Evolutionary conservation across 2,329 filamentous ascomycete genomes (phyloP).

Genomic region (Sarocladium brachiariae): DNA sequence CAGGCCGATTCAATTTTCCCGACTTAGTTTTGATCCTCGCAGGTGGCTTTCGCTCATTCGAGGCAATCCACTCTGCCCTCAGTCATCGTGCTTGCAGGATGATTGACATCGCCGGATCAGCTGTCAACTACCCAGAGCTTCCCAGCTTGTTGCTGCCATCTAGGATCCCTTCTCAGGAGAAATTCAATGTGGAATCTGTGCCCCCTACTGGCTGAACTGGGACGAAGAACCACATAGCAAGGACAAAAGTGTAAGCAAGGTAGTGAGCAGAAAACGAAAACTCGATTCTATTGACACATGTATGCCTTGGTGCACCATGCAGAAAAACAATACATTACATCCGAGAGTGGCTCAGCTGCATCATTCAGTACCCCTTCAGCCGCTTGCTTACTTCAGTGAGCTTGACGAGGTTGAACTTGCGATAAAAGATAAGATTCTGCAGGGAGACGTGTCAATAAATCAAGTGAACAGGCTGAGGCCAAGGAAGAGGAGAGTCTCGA

Average conservation of each 20-base stretch:
- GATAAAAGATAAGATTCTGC: background rate
- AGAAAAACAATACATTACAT: background rate
- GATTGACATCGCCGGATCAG: slow-evolving; percentile 24
- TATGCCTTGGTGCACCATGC: background rate
- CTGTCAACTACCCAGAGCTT: slow-evolving; percentile 22
- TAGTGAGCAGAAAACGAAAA: too few relatives aligned
- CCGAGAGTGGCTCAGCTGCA: background rate
- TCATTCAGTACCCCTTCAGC: background rate
- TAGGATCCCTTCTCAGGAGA: slow-evolving; percentile 15
- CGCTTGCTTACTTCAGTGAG: background rate
- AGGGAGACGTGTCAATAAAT: too few relatives aligned
- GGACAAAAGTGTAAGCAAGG: background rate
- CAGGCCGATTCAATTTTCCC: too few relatives aligned
- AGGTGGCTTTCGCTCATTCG: slow-evolving; percentile 46
- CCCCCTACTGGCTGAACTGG: background rate
- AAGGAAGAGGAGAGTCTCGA: background rate
- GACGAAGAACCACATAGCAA: background rate
- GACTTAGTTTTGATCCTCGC: slow-evolving; percentile 42
- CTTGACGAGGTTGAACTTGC: background rate
- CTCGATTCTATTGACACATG: too few relatives aligned
- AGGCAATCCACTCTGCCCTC: slow-evolving; percentile 25
- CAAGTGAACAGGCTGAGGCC: background rate
- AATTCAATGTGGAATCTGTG: background rate
- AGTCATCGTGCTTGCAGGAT: slow-evolving; percentile 23
- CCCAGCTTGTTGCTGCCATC: slow-evolving; percentile 23